Conservation (phyloP, 805 yeast genomes). For the Hanseniaspora pseudoguilliermondii region DNA sequence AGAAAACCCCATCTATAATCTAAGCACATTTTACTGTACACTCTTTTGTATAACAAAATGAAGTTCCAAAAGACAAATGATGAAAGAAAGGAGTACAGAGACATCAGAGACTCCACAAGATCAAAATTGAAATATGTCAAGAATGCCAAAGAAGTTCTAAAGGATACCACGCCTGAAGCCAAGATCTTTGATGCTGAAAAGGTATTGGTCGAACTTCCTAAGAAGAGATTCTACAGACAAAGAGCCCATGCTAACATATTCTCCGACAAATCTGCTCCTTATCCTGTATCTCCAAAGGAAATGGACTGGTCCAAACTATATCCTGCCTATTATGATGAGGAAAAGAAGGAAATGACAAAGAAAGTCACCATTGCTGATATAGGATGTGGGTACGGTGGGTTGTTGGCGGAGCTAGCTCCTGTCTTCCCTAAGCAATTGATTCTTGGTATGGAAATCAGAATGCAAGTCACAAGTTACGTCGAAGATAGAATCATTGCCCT, state of each 20-base stretch:
- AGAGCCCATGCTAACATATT: conserved; percentile 97
- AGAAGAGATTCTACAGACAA: conserved; percentile 82
- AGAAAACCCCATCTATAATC: background rate
- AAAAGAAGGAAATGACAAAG: conserved; percentile 28
- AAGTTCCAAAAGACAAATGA: conserved; percentile 15
- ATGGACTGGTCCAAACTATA: conserved; percentile 82
- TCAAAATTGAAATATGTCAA: conserved; percentile 36
- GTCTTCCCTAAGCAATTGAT: conserved; percentile 61
- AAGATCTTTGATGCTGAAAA: conserved; percentile 13
- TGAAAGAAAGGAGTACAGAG: conserved; percentile 31
- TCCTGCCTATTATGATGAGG: conserved; percentile 43
- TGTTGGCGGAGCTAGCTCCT: conserved; percentile 66
- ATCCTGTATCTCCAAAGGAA: conserved; percentile 63
- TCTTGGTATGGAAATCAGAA: conserved; percentile 94
- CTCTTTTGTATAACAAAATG: background rate
- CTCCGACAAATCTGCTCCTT: conserved; percentile 84
- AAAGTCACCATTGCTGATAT: conserved; percentile 83
- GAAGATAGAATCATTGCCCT: conserved; percentile 89
- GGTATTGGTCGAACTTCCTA: conserved; percentile 43
- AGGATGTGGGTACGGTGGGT: conserved; percentile 97
- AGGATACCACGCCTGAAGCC: conserved; percentile 16
- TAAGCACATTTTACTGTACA: background rate
- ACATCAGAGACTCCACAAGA: conserved; percentile 38
- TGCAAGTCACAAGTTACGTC: conserved; percentile 92
- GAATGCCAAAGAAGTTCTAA: conserved; percentile 27